A percentile compares a stretch with the other conserved stretches of the same genome.
Evolutionary conservation across 192 early-diverging fungal species (phyloP).

Genomic region (Dissophora ornata): DNA sequence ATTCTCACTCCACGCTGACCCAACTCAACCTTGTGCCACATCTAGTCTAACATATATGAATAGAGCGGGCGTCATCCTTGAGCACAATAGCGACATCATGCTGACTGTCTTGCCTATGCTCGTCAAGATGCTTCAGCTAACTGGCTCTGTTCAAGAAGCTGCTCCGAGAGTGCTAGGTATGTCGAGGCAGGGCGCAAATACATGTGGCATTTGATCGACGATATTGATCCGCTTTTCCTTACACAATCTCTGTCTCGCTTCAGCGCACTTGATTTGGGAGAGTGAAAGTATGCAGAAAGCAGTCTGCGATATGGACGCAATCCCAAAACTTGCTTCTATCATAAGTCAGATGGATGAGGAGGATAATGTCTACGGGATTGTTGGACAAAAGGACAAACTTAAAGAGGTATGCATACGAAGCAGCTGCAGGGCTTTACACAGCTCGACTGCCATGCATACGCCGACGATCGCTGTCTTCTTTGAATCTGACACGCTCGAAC

Average conservation of each 20-base stretch:
- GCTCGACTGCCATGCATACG: not conserved
- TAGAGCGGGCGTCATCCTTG: conserved; percentile 67
- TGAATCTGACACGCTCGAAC: too few relatives aligned
- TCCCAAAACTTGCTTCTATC: conserved; percentile 70
- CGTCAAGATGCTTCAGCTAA: conserved; percentile 75
- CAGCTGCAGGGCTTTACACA: not conserved
- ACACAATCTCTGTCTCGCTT: not conserved
- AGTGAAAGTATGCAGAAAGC: conserved; percentile 80
- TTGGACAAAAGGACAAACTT: conserved; percentile 67
- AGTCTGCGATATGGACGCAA: conserved; percentile 80
- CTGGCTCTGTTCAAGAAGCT: conserved; percentile 68
- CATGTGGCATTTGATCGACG: too few relatives aligned
- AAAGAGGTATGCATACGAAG: conserved; percentile 65
- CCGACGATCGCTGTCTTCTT: too few relatives aligned
- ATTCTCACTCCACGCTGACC: too few relatives aligned
- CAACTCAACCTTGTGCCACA: not conserved
- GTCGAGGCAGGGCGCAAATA: not conserved
- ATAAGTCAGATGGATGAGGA: conserved; percentile 57
- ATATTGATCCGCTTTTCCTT: too few relatives aligned
- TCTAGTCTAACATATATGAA: conserved; percentile 72
- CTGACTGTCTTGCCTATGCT: conserved; percentile 73
- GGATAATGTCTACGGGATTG: conserved; percentile 55
- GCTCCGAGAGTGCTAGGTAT: conserved; percentile 71
- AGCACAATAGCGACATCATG: conserved; percentile 63
- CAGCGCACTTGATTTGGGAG: conserved; percentile 75